Conservation (phyloP, 164 flowering plant species). For the Echeveria elegans region DNA sequence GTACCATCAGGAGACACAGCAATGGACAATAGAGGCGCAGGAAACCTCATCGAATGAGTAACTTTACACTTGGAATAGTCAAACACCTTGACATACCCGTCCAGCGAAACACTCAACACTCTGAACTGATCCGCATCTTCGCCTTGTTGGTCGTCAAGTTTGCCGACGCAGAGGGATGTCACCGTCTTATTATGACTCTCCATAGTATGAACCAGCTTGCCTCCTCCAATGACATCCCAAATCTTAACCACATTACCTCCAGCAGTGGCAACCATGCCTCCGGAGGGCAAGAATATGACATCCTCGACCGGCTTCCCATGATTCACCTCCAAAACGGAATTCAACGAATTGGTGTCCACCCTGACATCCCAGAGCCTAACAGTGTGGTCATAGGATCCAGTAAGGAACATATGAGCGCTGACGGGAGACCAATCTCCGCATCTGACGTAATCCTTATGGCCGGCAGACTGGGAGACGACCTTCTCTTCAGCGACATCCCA, state of each 20-base stretch:
- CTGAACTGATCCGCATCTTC: slow-evolving; percentile 40
- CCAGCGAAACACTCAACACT: slow-evolving; percentile 69
- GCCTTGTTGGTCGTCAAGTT: slow-evolving; percentile 27
- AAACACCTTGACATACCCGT: slow-evolving; percentile 89
- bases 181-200: slow-evolving; percentile 92
- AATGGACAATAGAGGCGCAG: slow-evolving; percentile 65
- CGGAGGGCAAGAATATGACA: slow-evolving; percentile 69
- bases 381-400: slow-evolving; percentile 85
- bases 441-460: slow-evolving; percentile 84
- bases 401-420: slow-evolving; percentile 45
- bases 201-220: slow-evolving; percentile 54
- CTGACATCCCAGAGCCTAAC: slow-evolving; percentile 87
- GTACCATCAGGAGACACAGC: slow-evolving; percentile 62
- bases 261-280: slow-evolving; percentile 73
- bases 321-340: slow-evolving; percentile 34
- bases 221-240: slow-evolving; percentile 91
- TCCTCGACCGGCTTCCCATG: slow-evolving; percentile 82
- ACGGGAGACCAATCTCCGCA: slow-evolving; percentile 71
- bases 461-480: slow-evolving; percentile 27
- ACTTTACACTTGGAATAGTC: slow-evolving; percentile 62
- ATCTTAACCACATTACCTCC: slow-evolving; percentile 83
- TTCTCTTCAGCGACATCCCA: slow-evolving; percentile 75
- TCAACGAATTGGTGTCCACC: slow-evolving; percentile 15
- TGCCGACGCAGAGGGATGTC: slow-evolving; percentile 71
- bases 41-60: slow-evolving; percentile 75